Evolutionary conservation across 1,139 yeast species (phyloP).

Genomic region (Lodderomyces jiufengensis): DNA sequence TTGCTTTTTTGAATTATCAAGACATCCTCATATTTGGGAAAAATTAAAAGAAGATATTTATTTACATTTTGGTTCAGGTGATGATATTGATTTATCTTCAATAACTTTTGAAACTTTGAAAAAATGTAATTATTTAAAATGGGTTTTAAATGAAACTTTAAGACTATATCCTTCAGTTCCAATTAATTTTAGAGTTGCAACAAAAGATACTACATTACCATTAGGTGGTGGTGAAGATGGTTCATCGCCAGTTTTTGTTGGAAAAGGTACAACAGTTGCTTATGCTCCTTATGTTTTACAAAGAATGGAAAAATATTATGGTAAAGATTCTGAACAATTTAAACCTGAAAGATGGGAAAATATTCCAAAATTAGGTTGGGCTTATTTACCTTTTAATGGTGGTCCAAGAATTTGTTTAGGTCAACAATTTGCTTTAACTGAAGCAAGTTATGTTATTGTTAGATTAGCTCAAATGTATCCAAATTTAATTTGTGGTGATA

Average conservation of each 20-base stretch:
- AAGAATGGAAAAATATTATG: constrained; percentile 37
- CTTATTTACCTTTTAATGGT: constrained; percentile 43
- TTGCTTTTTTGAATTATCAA: constrained; percentile 41
- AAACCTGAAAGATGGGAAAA: constrained; percentile 50
- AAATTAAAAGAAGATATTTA: constrained; percentile 32
- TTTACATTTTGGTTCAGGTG: constrained; percentile 32
- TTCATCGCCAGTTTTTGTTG: constrained; percentile 39
- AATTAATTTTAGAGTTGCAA: constrained; percentile 42
- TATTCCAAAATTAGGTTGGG: constrained; percentile 37
- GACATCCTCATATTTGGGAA: constrained; percentile 37
- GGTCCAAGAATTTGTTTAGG: constrained; percentile 46
- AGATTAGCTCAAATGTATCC: constrained; percentile 34
- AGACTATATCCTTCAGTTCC: constrained; percentile 56
- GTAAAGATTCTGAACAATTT: constrained; percentile 42
- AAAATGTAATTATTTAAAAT: constrained; percentile 45
- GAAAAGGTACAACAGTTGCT: constrained; percentile 37
- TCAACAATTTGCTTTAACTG: constrained; percentile 46
- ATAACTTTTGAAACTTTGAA: constrained; percentile 46
- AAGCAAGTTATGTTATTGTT: constrained; percentile 31
- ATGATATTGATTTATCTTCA: constrained; percentile 17
- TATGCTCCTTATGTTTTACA: constrained; percentile 43
- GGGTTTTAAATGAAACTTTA: constrained; percentile 47
- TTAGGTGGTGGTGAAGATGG: constrained; percentile 52
- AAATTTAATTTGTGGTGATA: constrained; percentile 24
- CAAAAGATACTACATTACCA: constrained; percentile 39